Base-by-base conservation (phyloP, 202 grass and related monocot species). In the Dendrocalamus latiflorus region DNA sequence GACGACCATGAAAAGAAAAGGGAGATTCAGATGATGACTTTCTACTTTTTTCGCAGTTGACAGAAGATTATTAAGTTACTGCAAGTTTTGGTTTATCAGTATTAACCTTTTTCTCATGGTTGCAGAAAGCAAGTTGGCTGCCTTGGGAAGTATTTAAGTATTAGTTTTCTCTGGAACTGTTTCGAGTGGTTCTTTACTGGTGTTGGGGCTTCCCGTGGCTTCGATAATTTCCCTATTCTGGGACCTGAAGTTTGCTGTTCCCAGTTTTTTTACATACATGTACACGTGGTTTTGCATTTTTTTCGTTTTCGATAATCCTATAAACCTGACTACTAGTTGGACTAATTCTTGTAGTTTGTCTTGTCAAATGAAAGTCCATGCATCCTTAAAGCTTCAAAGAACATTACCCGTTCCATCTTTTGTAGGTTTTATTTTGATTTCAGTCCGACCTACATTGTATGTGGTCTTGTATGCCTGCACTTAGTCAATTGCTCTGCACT, bases 101-200 rank as follows among this genome's bases (percentile, higher is more conserved):
- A 56, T 28, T 83, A 56, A 72, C 26, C 47, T 60, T 16, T 65
- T 2, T 70, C 79, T 66, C 43, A 72, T 78, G 26, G 42, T 60
- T 93, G 84, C 76, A 98, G 95, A 79, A 94, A 98, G 78, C 95
- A 98, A 91, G 95, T 98, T 70, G 75, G 10, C 37, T 98, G 88
- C 92, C 30, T 98, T 43, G 95, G 95, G 42, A 98, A 98, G 61
- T 98, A 98, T 85, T 87, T 98, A 42, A 94, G 95, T 80, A 91
- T 98, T 51, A 98, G 92, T 80, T 98, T 98, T 76, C 25, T 89
- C 34, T 94, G 95, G 95, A 93, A 93, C 70, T 93, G 92, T 77
- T 98, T 98, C 74, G 94, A 98, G 89, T 94, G 95, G 95, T 98
- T 98, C 76, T 98, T 91, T 71, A 93, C 90, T 36, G 92, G 92